Conservation (phyloP, 176 grass and related monocot genomes). For the Chloris gayana region DNA sequence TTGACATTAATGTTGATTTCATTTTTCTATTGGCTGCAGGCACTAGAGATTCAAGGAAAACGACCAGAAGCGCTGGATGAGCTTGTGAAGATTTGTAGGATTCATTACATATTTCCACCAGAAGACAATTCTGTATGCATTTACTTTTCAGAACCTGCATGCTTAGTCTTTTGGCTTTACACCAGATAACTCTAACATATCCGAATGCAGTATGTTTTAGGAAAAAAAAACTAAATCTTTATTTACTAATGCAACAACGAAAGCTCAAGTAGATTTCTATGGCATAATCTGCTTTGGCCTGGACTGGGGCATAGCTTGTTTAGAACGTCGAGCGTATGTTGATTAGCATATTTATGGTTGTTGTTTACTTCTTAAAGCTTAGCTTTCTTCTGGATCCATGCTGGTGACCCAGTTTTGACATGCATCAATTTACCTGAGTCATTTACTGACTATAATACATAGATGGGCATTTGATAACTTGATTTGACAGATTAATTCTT, state of each 20-base stretch:
- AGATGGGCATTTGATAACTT: slow-evolving; percentile 6
- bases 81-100: slow-evolving; percentile 73
- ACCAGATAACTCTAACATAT: neutral
- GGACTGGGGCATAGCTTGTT: neutral
- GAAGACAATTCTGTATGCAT: slow-evolving; percentile 83
- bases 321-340: neutral
- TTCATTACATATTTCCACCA: slow-evolving; percentile 80
- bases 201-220: neutral
- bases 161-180: neutral
- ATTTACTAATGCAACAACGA: neutral
- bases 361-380: slow-evolving; percentile 6
- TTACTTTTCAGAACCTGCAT: slow-evolving; percentile 9
- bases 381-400: slow-evolving; percentile 14
- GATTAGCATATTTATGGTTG: neutral
- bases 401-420: slow-evolving; percentile 7
- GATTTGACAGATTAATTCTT: slow-evolving; percentile 9
- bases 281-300: neutral
- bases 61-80: slow-evolving; percentile 71
- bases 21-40: slow-evolving; percentile 47
- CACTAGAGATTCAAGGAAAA: slow-evolving; percentile 86
- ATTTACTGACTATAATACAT: slow-evolving; percentile 12
- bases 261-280: neutral
- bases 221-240: too few relatives aligned
- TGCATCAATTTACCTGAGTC: neutral
- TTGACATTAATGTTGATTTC: slow-evolving; percentile 30